Percentiles rank a stretch among this genome's conserved stretches.
Conservation (phyloP, 2,329 filamentous ascomycete genomes). For the Verticillium zaregamsianum region DNA sequence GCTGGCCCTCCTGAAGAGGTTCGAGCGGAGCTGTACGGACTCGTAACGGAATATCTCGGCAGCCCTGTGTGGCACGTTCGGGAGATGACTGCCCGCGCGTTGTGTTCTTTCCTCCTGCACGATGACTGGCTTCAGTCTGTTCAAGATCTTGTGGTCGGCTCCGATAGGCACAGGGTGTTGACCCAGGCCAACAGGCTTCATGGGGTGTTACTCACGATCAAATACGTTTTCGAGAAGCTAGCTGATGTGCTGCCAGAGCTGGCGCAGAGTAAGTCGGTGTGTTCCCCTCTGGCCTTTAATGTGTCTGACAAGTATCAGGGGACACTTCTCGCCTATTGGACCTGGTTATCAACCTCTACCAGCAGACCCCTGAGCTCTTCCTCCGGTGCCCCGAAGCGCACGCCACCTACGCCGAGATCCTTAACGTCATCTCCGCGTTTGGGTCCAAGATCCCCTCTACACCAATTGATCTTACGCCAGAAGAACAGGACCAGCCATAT, state of each 20-base stretch:
- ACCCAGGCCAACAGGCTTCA: slow-evolving; percentile 51
- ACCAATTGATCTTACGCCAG: neutral
- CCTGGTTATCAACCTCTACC: slow-evolving; percentile 17
- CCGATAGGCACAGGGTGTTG: slow-evolving; percentile 6
- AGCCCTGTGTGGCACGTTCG: slow-evolving; percentile 76
- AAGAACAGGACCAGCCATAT: neutral
- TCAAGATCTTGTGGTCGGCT: slow-evolving; percentile 17
- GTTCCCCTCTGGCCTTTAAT: neutral
- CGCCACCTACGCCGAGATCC: slow-evolving; percentile 41
- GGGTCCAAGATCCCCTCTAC: neutral
- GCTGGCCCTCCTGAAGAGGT: slow-evolving; percentile 60
- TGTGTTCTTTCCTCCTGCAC: slow-evolving; percentile 58
- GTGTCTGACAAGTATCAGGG: slow-evolving; percentile 16
- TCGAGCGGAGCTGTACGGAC: slow-evolving; percentile 48
- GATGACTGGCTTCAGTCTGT: slow-evolving; percentile 42
- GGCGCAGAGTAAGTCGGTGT: slow-evolving; percentile 28
- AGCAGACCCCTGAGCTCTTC: slow-evolving; percentile 5
- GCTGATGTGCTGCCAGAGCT: slow-evolving; percentile 38
- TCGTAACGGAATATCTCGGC: slow-evolving; percentile 59
- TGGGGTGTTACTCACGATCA: slow-evolving; percentile 52
- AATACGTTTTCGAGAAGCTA: slow-evolving; percentile 53
- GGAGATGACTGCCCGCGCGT: slow-evolving; percentile 72
- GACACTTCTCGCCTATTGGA: slow-evolving; percentile 23
- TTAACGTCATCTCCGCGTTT: slow-evolving; percentile 35
- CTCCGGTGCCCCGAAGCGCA: slow-evolving; percentile 33